Percentiles rank a stretch among this genome's conserved stretches.
Evolutionary conservation across 2,329 filamentous ascomycete genomes (phyloP).

Genomic region (Epichloe gansuensis): DNA sequence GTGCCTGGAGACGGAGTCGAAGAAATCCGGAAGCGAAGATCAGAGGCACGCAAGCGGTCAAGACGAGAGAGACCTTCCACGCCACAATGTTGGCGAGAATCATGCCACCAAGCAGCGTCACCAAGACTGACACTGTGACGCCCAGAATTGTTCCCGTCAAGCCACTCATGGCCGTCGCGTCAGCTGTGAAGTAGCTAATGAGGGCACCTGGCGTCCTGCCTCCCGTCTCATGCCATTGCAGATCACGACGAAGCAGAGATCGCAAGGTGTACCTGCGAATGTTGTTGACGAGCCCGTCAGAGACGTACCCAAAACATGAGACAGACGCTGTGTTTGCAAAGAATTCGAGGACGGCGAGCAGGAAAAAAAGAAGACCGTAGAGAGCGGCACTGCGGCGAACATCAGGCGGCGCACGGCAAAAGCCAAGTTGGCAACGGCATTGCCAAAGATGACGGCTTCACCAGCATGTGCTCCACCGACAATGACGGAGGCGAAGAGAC

Average conservation of each 20-base stretch:
- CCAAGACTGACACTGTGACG: slow-evolving; percentile 52
- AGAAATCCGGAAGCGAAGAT: slow-evolving; percentile 58
- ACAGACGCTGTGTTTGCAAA: slow-evolving; percentile 41
- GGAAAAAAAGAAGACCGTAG: slow-evolving; percentile 44
- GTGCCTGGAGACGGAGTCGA: slow-evolving; percentile 50
- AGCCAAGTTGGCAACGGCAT: slow-evolving; percentile 32
- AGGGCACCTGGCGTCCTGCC: slow-evolving; percentile 49
- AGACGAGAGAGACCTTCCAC: slow-evolving; percentile 67
- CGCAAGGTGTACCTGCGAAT: slow-evolving; percentile 53
- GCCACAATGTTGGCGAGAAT: slow-evolving; percentile 58
- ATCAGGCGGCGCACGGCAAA: slow-evolving; percentile 27
- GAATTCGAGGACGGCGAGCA: slow-evolving; percentile 32
- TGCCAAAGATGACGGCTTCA: slow-evolving; percentile 40
- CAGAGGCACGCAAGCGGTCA: slow-evolving; percentile 55
- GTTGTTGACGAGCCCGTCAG: slow-evolving; percentile 53
- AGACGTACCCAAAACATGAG: slow-evolving; percentile 33
- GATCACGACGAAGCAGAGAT: slow-evolving; percentile 51
- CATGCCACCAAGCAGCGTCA: slow-evolving; percentile 58
- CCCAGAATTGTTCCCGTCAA: slow-evolving; percentile 61
- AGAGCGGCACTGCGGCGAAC: slow-evolving; percentile 30
- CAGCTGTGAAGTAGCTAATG: slow-evolving; percentile 56
- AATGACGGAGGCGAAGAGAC: slow-evolving; percentile 19
- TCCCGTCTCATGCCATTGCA: slow-evolving; percentile 60
- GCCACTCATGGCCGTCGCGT: slow-evolving; percentile 53
- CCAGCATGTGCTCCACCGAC: slow-evolving; percentile 42